Evolutionary conservation across 805 yeast species (phyloP).

Genomic region (Grigorovia yakushimaensis): DNA sequence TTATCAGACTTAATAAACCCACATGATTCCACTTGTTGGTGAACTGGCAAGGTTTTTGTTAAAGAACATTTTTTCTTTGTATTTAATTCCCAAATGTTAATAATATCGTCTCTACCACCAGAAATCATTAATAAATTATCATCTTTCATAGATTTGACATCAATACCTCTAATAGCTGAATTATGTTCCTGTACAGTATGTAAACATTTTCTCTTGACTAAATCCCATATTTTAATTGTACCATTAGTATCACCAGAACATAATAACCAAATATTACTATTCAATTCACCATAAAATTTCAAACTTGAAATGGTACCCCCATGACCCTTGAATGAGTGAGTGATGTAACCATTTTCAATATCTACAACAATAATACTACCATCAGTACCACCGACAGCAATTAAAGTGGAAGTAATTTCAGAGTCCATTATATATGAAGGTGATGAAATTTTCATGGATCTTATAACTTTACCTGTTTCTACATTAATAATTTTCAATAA

Average conservation of each 20-base stretch:
- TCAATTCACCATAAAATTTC: constrained; percentile 62
- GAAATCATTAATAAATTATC: constrained; percentile 49
- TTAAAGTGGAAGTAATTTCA: constrained; percentile 73
- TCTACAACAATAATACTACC: constrained; percentile 91
- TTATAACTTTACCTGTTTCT: constrained; percentile 30
- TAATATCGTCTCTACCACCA: constrained; percentile 84
- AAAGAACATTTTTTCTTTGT: constrained; percentile 43
- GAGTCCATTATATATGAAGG: constrained; percentile 72
- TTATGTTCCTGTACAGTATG: constrained; percentile 63
- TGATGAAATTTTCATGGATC: constrained; percentile 54
- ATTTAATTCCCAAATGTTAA: constrained; percentile 42
- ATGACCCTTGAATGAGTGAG: constrained; percentile 90
- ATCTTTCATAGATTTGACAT: constrained; percentile 31
- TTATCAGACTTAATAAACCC: constrained; percentile 40
- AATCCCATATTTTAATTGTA: constrained; percentile 50
- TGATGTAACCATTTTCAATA: constrained; percentile 73
- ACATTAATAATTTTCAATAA: constrained; percentile 55
- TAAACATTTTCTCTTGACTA: constrained; percentile 58
- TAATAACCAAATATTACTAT: constrained; percentile 63
- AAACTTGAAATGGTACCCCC: constrained; percentile 79
- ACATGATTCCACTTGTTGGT: constrained; percentile 62
- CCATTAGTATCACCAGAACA: constrained; percentile 63
- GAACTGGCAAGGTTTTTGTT: constrained; percentile 57
- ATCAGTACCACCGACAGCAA: constrained; percentile 93
- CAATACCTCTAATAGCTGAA: constrained; percentile 79